Evolutionary conservation across 1,284 basidiomycete genomes (phyloP).

Genomic region (Fomitopsis palustris): DNA sequence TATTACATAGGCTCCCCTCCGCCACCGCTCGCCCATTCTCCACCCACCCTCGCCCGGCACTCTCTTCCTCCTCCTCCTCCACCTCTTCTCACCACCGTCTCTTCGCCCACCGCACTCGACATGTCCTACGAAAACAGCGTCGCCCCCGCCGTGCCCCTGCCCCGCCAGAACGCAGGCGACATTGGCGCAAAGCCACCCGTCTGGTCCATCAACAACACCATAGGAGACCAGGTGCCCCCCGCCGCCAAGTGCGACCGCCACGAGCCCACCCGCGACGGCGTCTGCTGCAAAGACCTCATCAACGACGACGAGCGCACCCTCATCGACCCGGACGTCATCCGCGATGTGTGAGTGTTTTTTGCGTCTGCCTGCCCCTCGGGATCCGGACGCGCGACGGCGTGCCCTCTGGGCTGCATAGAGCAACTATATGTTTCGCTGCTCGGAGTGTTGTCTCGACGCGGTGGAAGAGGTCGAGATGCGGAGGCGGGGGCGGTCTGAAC

Average conservation of each 20-base stretch:
- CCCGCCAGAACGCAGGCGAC: constrained; percentile 21
- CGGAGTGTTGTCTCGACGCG: no score
- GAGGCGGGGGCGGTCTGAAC: no score
- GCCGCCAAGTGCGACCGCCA: constrained; percentile 59
- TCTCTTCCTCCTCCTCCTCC: background rate
- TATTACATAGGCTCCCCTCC: background rate
- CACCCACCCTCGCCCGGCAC: background rate
- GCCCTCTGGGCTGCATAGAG: no score
- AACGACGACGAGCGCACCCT: constrained; percentile 74
- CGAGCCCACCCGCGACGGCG: constrained; percentile 46
- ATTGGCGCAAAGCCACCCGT: constrained; percentile 45
- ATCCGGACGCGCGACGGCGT: background rate
- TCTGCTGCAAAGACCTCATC: constrained; percentile 84
- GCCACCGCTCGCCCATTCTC: background rate
- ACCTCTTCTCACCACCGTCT: background rate
- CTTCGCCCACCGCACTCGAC: background rate
- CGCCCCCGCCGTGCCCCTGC: constrained; percentile 33
- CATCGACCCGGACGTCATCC: constrained; percentile 81
- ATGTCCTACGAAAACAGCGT: constrained; percentile 1
- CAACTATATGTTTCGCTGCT: no score
- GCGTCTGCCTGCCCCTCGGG: background rate
- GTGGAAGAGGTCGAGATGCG: no score
- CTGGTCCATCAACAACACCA: constrained; percentile 52
- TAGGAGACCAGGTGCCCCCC: constrained; percentile 39
- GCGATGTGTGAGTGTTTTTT: constrained; percentile 64